Base-by-base conservation (phyloP, 306 rosid genomes). In the Echinosophora koreensis region DNA sequence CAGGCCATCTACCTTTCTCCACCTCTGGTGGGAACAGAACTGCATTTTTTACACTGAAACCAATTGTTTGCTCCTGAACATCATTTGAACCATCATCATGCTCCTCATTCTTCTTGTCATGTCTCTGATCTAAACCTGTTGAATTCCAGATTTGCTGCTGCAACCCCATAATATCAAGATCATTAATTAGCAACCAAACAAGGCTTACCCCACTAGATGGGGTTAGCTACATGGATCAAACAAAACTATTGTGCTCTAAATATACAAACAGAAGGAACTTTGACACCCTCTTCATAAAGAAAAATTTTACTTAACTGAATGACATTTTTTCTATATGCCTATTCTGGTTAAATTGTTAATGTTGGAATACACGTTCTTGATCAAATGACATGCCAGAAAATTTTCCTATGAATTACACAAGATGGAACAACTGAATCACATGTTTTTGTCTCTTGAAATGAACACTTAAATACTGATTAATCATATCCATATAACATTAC, bases 1-100 rank as follows among this genome's bases (percentile, higher is more conserved):
- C 96, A 1, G 98, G 98, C 98, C 98, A 94, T 44, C 83, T 86
- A 73, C 98, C 98, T 76, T 81, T 92, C 92, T 94, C 98, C 41
- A 84, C 97, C 71, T 94, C 98, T 12, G 97, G 89, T 76, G 98
- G 98, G 81, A 84, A 94, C 58, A 94, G 69, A 44, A 90, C 96
- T 37, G 98, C 98, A 44, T 94, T 86, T 81, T 94, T 88, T 0
- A 94, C 88, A 41, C 89, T 86, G 44, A 94, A 94, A 59, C 98
- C 98, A 68, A 92, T 82, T 17, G 87, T 86, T 77, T 86, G 93
- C 37, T 87, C 91, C 74, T 76, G 89, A 70, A 4, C 70, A 28
- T 78, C 88, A 15, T 81, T 85, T 57, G 86, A 60, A 63, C 57
- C 68, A 39, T 65, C 67, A 2, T 84, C 84, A 2, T 67, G 65